phyloP scores from a whole-genome alignment of 371 early-diverging fungal genomes.

The Mortierella sp. region DNA sequence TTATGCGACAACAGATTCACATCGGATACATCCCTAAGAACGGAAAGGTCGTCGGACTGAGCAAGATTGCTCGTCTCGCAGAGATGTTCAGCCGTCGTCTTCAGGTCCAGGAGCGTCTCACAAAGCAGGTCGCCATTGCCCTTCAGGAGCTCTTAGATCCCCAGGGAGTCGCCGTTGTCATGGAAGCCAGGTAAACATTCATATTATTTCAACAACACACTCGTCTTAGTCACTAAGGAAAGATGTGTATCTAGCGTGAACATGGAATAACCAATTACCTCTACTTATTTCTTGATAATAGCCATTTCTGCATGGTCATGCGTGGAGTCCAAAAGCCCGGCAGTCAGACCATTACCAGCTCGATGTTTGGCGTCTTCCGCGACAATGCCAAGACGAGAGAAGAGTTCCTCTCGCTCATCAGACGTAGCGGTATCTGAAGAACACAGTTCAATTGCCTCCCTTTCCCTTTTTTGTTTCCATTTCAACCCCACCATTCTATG shows the following conservation, averaged over 20 bases:
- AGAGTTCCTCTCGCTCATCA: constrained; percentile 76
- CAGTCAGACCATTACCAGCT: constrained; percentile 92
- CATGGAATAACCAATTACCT: neutral
- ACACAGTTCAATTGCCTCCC: no score
- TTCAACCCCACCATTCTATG: neutral
- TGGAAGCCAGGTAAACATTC: constrained; percentile 87
- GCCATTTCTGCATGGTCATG: constrained; percentile 85
- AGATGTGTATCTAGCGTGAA: no score
- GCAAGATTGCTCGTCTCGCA: constrained; percentile 97
- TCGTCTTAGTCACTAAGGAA: no score
- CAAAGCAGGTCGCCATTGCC: constrained; percentile 96
- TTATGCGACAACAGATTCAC: constrained; percentile 68
- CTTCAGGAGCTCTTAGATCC: constrained; percentile 94
- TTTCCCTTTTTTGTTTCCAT: neutral
- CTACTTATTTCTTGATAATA: no score
- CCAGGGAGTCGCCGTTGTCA: constrained; percentile 97
- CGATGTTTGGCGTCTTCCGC: constrained; percentile 96
- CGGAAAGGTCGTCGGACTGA: constrained; percentile 94
- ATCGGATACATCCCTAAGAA: constrained; percentile 97
- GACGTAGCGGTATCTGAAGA: constrained; percentile 11
- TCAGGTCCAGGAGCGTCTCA: constrained; percentile 98
- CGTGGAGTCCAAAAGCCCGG: constrained; percentile 97
- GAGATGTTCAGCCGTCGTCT: constrained; percentile 97
- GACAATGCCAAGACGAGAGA: constrained; percentile 95
- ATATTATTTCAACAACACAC: no score